Base-by-base conservation (phyloP, 805 yeast genomes). In the Myxozyma monticola region DNA sequence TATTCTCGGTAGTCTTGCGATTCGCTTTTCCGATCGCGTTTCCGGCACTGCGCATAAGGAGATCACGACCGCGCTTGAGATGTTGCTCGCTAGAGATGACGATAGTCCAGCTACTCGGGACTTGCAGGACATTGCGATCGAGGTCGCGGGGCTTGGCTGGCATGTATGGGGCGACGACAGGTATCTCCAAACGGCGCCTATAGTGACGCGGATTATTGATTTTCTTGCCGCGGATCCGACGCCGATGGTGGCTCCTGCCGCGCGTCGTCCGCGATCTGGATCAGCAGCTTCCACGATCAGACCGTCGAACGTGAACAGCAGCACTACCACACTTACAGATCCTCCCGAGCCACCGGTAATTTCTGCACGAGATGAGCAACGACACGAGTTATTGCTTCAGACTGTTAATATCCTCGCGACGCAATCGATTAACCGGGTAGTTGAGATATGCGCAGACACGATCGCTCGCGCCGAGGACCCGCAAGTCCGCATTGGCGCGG, bases 401-500 rank as follows among this genome's bases (percentile, higher is more conserved):
- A 38, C 59, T 7, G 28, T 35, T 2, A 14, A n/a, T 5, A n/a
- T 17, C 4, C 41, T 54, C 10, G 49, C 49, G 2, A 17, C 6
- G 24, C 42, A 40, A 9, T 49, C 53, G 6, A 45, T 54, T 9
- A 54, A 54, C 33, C 49, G 53, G 2, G 42, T 43, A 37, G 40
- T 54, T 20, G 59, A 54, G 38, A 22, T 47, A 10, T 45, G 55
- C 29, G 30, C 59, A 10, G 37, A 39, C 10, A 43, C 39, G 14
- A 54, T 54, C n/a, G 38, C 46, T 4, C 47, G 36, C 28, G 37
- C 41, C 2, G 22, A 42, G n/a, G 38, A 44, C 28, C 15, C 43
- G 17, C 53, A 35, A 26, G 21, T 54, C 14, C 52, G 59, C 14
- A 41, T 54, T n/a, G 59, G 59, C 9, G 59, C 59, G 1, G 52